Evolutionary conservation across 2,329 filamentous ascomycete genomes (phyloP), one percentile per base, ranked within the genome.

Genomic region (Penicillium sp.): DNA sequence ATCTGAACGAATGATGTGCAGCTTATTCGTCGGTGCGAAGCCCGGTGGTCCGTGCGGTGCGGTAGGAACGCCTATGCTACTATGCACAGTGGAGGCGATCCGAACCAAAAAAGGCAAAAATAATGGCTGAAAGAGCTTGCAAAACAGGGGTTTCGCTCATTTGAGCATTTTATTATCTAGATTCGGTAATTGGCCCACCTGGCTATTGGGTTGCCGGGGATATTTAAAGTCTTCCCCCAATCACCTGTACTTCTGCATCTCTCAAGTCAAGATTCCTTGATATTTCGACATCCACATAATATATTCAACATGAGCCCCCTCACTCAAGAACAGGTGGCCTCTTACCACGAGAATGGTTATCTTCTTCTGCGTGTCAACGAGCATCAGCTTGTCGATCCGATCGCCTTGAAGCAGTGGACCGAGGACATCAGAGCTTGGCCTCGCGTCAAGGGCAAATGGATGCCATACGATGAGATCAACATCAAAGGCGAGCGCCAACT

Each of bases 401-500:
- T 51, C 10, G 55, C 63, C 3, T 56, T 71, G 19, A 59, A 68
- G 53, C 50, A 35, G 35, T 71, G 68, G 68, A 65, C 65, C 5
- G 55, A 64, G 39, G 62, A 71, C 52, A 63, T 71, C 8, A 55
- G 62, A 53, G 54, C 57, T 41, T 70, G 69, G 69, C 68, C 68
- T 16, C 57, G 56, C 16, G 67, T 66, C n/a, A 68, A 64, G 44
- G 69, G 69, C 2, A 71, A 71, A 56, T 71, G 69, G 69, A 70
- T 71, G 67, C 69, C 68, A 1, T 71, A 71, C 33, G 65, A 70
- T 19, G 69, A 73, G 44, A 66, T 73, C 53, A 73, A 73, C 48
- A 59, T 67, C 1, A 62, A 62, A 9, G 69, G 70, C 9, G 56
- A 72, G 41, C 63, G 68, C 37, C 71, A 73, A 22, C 58, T 74